Evolutionary conservation across 2,329 filamentous ascomycete species (phyloP).

Genomic region (Aspergillus uvarum): DNA sequence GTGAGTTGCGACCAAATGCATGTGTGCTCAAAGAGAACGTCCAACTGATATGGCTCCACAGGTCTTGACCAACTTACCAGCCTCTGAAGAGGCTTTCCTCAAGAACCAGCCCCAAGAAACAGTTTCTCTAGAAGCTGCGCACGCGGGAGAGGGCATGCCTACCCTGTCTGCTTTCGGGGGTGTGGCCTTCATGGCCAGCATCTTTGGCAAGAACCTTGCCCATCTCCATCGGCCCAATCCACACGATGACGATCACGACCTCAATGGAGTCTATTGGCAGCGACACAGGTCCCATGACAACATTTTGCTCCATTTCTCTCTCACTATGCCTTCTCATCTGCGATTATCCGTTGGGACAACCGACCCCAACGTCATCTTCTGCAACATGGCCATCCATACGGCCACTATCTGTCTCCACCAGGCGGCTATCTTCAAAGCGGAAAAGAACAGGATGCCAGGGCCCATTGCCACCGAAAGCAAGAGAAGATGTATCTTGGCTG

Average conservation of each 20-base stretch:
- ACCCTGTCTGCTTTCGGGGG: constrained; percentile 76
- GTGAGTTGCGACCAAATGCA: constrained; percentile 41
- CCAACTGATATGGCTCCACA: constrained; percentile 32
- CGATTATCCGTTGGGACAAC: constrained; percentile 73
- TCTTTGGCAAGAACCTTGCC: constrained; percentile 87
- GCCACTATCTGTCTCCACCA: constrained; percentile 97
- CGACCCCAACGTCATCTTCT: constrained; percentile 84
- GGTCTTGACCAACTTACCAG: constrained; percentile 80
- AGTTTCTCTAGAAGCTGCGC: constrained; percentile 57
- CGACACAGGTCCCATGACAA: constrained; percentile 87
- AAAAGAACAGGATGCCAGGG: constrained; percentile 76
- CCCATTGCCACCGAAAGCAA: constrained; percentile 87
- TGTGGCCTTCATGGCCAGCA: constrained; percentile 78
- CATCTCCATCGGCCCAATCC: constrained; percentile 85
- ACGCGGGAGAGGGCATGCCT: constrained; percentile 66
- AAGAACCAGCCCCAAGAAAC: constrained; percentile 74
- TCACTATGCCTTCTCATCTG: constrained; percentile 76
- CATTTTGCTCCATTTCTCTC: constrained; percentile 80
- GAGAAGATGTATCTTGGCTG: constrained; percentile 86
- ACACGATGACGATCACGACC: constrained; percentile 78
- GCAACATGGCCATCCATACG: constrained; percentile 96
- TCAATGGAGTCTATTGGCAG: constrained; percentile 95
- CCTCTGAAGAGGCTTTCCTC: constrained; percentile 80
- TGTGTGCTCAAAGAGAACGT: background rate
- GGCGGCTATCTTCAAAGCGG: constrained; percentile 95